These are phyloP conservation scores for Fistulifera pelliculosa DNA, from an alignment of 108 stramenopile species.

Conservation along the genomic window DNA sequence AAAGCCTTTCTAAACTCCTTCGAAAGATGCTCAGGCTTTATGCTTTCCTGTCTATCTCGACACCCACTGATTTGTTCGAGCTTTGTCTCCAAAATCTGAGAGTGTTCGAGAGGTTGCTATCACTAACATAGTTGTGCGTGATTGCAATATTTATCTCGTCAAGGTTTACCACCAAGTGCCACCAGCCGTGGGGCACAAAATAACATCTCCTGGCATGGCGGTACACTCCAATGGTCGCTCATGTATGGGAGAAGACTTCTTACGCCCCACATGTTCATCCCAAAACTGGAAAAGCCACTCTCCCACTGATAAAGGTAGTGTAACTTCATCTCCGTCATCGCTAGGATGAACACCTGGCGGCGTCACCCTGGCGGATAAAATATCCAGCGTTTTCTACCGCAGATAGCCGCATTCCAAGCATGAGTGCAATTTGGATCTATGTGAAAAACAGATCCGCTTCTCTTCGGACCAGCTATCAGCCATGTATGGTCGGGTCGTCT, in stretches of 20 bases:
- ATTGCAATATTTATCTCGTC: slow-evolving; percentile 75
- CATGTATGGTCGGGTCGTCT: slow-evolving; percentile 90
- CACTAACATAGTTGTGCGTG: slow-evolving; percentile 81
- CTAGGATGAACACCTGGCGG: slow-evolving; percentile 81
- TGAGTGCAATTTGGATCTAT: slow-evolving; percentile 96
- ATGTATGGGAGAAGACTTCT: slow-evolving; percentile 21
- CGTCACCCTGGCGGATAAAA: slow-evolving; percentile 90
- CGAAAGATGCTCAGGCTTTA: slow-evolving; percentile 62
- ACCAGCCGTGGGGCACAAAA: slow-evolving; percentile 99
- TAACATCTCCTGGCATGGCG: slow-evolving; percentile 76
- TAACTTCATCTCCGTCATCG: slow-evolving; percentile 80
- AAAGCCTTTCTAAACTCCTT: slow-evolving; percentile 45
- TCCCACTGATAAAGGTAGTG: slow-evolving; percentile 79
- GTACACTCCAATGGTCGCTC: slow-evolving; percentile 75
- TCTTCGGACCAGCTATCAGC: slow-evolving; percentile 88
- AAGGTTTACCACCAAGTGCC: slow-evolving; percentile 94
- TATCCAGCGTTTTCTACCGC: slow-evolving; percentile 95
- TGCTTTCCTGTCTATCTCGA: slow-evolving; percentile 69
- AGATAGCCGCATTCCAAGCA: slow-evolving; percentile 93
- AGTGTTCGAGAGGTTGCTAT: slow-evolving; percentile 68
- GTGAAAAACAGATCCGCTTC: slow-evolving; percentile 90
- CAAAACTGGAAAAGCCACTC: slow-evolving; percentile 93
- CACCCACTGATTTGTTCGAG: slow-evolving; percentile 81
- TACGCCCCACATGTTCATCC: slow-evolving; percentile 56
- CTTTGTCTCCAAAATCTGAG: slow-evolving; percentile 59